These are phyloP conservation scores for Ogataea salicorniae DNA, from an alignment of 805 yeast genomes.

Conservation along the genomic window DNA sequence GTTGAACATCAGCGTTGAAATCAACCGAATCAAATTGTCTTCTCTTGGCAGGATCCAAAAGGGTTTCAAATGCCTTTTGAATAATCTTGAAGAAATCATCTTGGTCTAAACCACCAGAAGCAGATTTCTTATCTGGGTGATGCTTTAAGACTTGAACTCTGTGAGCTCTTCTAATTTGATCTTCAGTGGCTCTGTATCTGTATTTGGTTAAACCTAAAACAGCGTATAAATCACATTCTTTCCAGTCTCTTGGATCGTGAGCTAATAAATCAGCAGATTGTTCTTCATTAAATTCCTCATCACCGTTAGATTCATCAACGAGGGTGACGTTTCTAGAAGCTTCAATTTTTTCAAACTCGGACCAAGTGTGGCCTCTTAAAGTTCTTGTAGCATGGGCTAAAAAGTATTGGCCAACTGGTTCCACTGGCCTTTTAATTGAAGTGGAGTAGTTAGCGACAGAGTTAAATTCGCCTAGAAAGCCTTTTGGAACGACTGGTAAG, in stretches of 20 bases:
- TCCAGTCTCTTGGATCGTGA: slow-evolving; percentile 98
- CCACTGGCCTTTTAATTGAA: slow-evolving; percentile 75
- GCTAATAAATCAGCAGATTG: slow-evolving; percentile 63
- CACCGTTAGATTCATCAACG: slow-evolving; percentile 59
- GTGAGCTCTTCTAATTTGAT: slow-evolving; percentile 93
- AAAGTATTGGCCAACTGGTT: slow-evolving; percentile 95
- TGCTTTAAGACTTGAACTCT: slow-evolving; percentile 94
- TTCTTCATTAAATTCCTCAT: slow-evolving; percentile 70
- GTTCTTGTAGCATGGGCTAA: slow-evolving; percentile 96
- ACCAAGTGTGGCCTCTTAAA: slow-evolving; percentile 96
- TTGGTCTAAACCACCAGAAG: slow-evolving; percentile 78
- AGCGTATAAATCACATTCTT: slow-evolving; percentile 90
- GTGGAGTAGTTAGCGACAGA: slow-evolving; percentile 47
- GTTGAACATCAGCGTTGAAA: slow-evolving; percentile 74
- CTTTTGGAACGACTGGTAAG: slow-evolving; percentile 51
- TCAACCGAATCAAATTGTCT: slow-evolving; percentile 96
- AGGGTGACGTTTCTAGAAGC: slow-evolving; percentile 79
- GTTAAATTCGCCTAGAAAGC: slow-evolving; percentile 44
- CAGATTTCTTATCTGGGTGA: slow-evolving; percentile 98
- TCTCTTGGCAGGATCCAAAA: slow-evolving; percentile 82
- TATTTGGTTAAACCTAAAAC: slow-evolving; percentile 90
- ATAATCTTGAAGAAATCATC: slow-evolving; percentile 97
- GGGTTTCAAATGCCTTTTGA: slow-evolving; percentile 90
- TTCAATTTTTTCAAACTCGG: slow-evolving; percentile 91
- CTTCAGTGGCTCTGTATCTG: slow-evolving; percentile 87